Evolutionary conservation across 2,329 filamentous ascomycete species (phyloP).

Genomic region (Penicillium sp.): DNA sequence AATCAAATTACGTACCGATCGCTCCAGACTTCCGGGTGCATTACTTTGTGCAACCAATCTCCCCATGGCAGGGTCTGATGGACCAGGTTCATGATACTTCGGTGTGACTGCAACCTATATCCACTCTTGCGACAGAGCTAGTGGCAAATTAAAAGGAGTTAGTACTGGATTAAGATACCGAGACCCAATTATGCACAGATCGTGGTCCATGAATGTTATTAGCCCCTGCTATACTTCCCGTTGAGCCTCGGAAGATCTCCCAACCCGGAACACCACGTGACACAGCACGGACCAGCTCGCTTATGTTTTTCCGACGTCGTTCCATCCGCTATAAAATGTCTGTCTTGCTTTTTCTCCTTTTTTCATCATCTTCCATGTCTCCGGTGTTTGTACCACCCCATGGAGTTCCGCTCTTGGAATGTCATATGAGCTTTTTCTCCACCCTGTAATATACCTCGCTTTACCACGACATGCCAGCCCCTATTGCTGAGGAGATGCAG

Average conservation of each 20-base stretch:
- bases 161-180: neutral
- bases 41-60: neutral
- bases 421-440: constrained; percentile 19
- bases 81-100: neutral
- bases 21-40: neutral
- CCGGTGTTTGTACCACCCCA: constrained; percentile 26
- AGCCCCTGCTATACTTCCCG: neutral
- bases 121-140: neutral
- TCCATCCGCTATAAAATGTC: constrained; percentile 21
- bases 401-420: constrained; percentile 25
- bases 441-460: constrained; percentile 22
- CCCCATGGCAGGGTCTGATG: neutral
- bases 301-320: constrained; percentile 29
- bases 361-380: constrained; percentile 17
- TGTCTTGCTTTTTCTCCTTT: constrained; percentile 13
- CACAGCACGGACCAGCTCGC: constrained; percentile 36
- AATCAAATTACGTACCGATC: neutral
- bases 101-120: neutral
- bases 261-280: constrained; percentile 23
- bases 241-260: neutral
- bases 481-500: constrained; percentile 29
- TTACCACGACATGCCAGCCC: constrained; percentile 20
- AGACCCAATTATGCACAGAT: neutral
- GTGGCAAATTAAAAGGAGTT: neutral
- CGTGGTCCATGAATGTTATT: neutral